These are phyloP conservation scores for Pyricularia grisea DNA, from an alignment of 2,329 filamentous ascomycete species.

Conservation along the genomic window DNA sequence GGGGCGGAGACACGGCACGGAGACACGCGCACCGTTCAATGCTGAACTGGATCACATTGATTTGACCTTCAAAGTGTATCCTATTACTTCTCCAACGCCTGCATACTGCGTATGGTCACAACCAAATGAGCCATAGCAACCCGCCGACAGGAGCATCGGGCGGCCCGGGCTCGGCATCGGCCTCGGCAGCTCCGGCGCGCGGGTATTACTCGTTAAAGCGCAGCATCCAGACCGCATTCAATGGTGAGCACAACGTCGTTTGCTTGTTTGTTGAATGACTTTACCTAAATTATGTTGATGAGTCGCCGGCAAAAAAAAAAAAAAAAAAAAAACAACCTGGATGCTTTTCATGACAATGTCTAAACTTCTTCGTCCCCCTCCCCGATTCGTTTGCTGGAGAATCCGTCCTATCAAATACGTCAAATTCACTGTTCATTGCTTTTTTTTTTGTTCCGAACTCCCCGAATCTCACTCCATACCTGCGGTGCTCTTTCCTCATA, in stretches of 20 bases:
- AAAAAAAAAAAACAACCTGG: background rate
- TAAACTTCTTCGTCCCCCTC: background rate
- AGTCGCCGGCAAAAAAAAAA: background rate
- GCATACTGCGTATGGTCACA: background rate
- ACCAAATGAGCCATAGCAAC: conserved; percentile 44
- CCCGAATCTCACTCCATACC: background rate
- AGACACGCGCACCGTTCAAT: background rate
- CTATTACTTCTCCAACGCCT: background rate
- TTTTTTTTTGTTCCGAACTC: background rate
- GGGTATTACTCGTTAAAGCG: conserved; percentile 34
- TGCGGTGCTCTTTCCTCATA: background rate
- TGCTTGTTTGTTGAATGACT: background rate
- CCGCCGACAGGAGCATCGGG: conserved; percentile 36
- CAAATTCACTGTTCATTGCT: background rate
- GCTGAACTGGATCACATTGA: background rate
- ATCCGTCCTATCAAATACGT: background rate
- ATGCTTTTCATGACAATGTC: background rate
- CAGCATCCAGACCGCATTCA: conserved; percentile 50
- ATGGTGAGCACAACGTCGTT: conserved; percentile 41
- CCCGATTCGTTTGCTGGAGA: background rate
- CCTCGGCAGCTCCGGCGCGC: conserved; percentile 25
- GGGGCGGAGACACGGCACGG: background rate
- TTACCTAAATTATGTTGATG: background rate
- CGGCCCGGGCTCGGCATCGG: conserved; percentile 35
- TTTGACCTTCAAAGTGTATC: background rate